A percentile compares a stretch with the other conserved stretches of the same genome.
Evolutionary conservation across 176 grass and related monocot genomes (phyloP).

Genomic region (Oryza rufipogon): DNA sequence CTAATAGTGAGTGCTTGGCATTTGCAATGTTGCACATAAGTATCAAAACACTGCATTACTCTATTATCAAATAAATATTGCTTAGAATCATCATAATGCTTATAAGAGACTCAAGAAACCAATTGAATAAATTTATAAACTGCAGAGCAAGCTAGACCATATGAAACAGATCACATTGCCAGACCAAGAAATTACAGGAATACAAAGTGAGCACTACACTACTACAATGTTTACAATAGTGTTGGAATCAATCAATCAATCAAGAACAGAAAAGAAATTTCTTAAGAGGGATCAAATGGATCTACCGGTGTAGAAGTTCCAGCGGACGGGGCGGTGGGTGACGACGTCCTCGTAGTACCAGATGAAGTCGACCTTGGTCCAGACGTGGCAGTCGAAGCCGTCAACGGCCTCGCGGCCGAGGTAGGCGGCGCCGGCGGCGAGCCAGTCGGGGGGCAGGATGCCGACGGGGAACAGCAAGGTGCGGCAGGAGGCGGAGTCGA

Average conservation of each 20-base stretch:
- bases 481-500: slow-evolving; percentile 48
- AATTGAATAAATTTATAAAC: too few relatives aligned
- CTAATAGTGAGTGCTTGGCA: not conserved
- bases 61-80: not conserved
- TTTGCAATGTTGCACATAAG: not conserved
- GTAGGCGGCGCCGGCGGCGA: slow-evolving; percentile 58
- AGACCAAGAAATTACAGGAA: not conserved
- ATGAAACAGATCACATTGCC: not conserved
- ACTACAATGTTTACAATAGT: not conserved
- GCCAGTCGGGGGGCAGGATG: slow-evolving; percentile 58
- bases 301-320: slow-evolving; percentile 76
- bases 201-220: not conserved
- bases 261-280: not conserved
- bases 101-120: not conserved
- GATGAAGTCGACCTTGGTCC: slow-evolving; percentile 78
- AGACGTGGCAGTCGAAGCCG: slow-evolving; percentile 70
- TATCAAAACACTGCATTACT: not conserved
- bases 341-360: slow-evolving; percentile 86
- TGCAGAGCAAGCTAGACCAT: not conserved
- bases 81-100: not conserved
- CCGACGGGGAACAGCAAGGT: slow-evolving; percentile 60
- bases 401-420: slow-evolving; percentile 57
- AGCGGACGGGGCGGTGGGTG: slow-evolving; percentile 75
- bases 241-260: not conserved
- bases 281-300: not conserved